Conservation (phyloP, 1,284 basidiomycete species). For the Boletellus dicymbophilus region DNA sequence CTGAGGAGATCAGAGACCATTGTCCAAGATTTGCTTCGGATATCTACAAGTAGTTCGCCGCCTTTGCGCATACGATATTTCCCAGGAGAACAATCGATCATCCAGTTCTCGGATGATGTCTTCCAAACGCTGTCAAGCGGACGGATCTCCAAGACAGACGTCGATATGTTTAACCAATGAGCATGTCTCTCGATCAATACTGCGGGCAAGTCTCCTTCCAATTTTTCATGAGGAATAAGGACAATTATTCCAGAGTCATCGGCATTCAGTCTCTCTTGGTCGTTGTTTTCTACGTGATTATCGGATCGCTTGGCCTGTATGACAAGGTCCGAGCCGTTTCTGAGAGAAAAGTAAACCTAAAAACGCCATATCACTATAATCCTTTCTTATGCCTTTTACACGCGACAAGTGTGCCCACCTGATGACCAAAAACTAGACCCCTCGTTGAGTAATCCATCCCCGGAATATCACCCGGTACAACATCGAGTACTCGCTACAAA, state of each 20-base stretch:
- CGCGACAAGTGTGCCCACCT: slow-evolving; percentile 16
- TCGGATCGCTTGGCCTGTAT: not conserved
- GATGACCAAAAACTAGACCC: slow-evolving; percentile 6
- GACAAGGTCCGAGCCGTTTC: not conserved
- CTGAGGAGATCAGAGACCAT: slow-evolving; percentile 32
- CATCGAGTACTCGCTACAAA: slow-evolving; percentile 36
- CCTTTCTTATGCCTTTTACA: not conserved
- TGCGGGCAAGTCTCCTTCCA: slow-evolving; percentile 40
- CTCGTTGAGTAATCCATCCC: slow-evolving; percentile 38
- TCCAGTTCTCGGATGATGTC: slow-evolving; percentile 17
- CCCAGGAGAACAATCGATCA: slow-evolving; percentile 2
- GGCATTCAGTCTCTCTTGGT: too few species aligned
- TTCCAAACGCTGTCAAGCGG: slow-evolving; percentile 28
- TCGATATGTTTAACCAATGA: slow-evolving; percentile 41
- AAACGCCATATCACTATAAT: not conserved
- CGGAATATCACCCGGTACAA: slow-evolving; percentile 36
- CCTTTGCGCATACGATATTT: slow-evolving; percentile 16
- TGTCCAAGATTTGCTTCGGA: slow-evolving; percentile 31
- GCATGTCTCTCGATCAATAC: slow-evolving; percentile 33
- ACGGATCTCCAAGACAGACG: slow-evolving; percentile 37
- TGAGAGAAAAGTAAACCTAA: not conserved
- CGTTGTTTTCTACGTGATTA: too few species aligned
- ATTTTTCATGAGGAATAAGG: slow-evolving; percentile 35
- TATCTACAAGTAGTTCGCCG: slow-evolving; percentile 24
- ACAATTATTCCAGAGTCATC: not conserved